phyloP scores from a whole-genome alignment of 116 monocot species.

The Trichopus zeylanicus region DNA sequence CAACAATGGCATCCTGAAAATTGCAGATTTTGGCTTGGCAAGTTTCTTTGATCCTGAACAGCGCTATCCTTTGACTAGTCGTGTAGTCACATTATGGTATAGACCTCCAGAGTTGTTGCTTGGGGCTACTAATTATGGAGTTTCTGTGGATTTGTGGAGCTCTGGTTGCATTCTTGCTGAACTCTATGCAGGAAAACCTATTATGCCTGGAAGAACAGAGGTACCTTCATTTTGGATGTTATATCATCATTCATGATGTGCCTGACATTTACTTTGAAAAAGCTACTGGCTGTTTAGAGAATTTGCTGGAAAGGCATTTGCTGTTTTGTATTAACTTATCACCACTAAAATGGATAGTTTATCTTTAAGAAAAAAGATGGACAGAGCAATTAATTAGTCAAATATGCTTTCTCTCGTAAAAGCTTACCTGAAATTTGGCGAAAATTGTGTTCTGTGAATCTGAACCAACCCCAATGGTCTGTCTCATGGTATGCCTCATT shows the following conservation, averaged over 20 bases:
- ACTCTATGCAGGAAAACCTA: slow-evolving; percentile 8
- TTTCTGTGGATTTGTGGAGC: slow-evolving; percentile 12
- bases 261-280: background rate
- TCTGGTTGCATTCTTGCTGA: slow-evolving; percentile 11
- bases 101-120: slow-evolving; percentile 11
- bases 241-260: background rate
- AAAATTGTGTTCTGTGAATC: too few relatives aligned
- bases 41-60: slow-evolving; percentile 9
- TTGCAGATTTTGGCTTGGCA: slow-evolving; percentile 14
- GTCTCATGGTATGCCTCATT: too few relatives aligned
- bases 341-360: too few relatives aligned
- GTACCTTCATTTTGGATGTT: slow-evolving; percentile 1
- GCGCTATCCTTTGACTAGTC: slow-evolving; percentile 4
- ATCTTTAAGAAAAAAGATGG: too few relatives aligned
- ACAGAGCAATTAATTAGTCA: too few relatives aligned
- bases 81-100: slow-evolving; percentile 12
- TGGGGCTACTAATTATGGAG: slow-evolving; percentile 7
- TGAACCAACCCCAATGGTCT: too few relatives aligned
- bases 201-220: slow-evolving; percentile 13
- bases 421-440: too few relatives aligned
- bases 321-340: too few relatives aligned
- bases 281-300: background rate
- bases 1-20: slow-evolving; percentile 4
- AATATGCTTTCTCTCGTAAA: too few relatives aligned
- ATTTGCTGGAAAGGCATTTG: too few relatives aligned